Evolutionary conservation across 306 rosid species (phyloP), one percentile per base, ranked within the genome.

Genomic region (Prosopis cineraria): DNA sequence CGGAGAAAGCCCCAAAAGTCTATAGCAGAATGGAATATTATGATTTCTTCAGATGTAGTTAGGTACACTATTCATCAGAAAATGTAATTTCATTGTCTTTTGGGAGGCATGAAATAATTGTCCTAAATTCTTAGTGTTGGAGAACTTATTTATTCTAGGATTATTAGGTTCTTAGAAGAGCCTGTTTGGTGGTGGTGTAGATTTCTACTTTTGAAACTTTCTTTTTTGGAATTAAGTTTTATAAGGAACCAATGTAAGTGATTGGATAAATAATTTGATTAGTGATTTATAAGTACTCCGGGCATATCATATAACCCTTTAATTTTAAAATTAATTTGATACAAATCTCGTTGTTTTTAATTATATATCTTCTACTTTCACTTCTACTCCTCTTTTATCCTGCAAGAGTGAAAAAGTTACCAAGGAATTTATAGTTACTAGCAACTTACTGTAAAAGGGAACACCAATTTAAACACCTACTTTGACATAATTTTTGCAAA

Each of bases 1-100:
- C 50, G 52, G 45, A 72, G 66, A 53, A 53, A 20, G 29, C 60
- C 60, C 9, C 13, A 52, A 37, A 74, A 53, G 70, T 76, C 48
- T 47, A 37, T 45, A 66, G 59, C 45, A 55, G 62, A 68, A 50
- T 20, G 44, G 53, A 55, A n/a, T 60, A 53, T 41, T 41, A 22
- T 62, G 9, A 52, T 64, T 69, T 77, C 47, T 77, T 41, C 81
- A 22, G 24, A 62, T 74, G 50, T 69, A 69, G 76, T 70, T 59
- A 65, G 58, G 59, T 31, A 3, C 39, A 77, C 52, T 66, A 6
- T 71, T 76, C 56, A 55, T 50, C 33, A 3, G 31, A 56, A 27
- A 10, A 56, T 25, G 34, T 66, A 39, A 55, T 14, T 50, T 10
- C 56, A 4, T 13, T 17, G 10, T 14, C 29, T 73, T 11, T 68